Percentiles rank a stretch among this genome's conserved stretches.
phyloP scores from a whole-genome alignment of 352 stramenopile species.

The Phytophthora ohioensis region DNA sequence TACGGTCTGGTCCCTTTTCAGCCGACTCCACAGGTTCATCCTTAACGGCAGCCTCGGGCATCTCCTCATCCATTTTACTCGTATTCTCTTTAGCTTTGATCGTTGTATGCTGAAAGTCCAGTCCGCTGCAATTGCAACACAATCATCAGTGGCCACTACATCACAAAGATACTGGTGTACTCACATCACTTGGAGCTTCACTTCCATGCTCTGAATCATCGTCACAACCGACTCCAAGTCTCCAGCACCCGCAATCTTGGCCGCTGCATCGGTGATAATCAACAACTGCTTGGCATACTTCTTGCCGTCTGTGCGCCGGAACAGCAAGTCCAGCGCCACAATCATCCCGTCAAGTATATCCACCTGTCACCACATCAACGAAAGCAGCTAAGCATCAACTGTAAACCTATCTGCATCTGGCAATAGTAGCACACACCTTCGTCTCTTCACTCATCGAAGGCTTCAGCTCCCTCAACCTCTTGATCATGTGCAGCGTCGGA shows the following conservation, averaged over 20 bases:
- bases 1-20: slow-evolving; percentile 11
- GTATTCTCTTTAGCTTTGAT: slow-evolving; percentile 37
- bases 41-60: slow-evolving; percentile 22
- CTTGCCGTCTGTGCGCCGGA: slow-evolving; percentile 75
- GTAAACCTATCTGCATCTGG: neutral
- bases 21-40: slow-evolving; percentile 33
- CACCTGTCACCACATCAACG: slow-evolving; percentile 35
- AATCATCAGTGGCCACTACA: slow-evolving; percentile 7
- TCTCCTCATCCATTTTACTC: slow-evolving; percentile 34
- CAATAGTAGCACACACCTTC: slow-evolving; percentile 35
- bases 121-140: slow-evolving; percentile 36
- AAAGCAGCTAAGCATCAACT: neutral
- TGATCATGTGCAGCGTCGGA: slow-evolving; percentile 69
- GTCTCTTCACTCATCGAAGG: slow-evolving; percentile 30
- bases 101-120: slow-evolving; percentile 73
- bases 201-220: slow-evolving; percentile 85
- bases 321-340: slow-evolving; percentile 82
- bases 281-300: slow-evolving; percentile 83
- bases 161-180: slow-evolving; percentile 7
- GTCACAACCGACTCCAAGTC: slow-evolving; percentile 76
- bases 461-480: slow-evolving; percentile 54
- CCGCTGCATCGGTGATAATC: slow-evolving; percentile 79
- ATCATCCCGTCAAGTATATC: slow-evolving; percentile 86
- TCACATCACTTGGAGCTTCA: slow-evolving; percentile 85
- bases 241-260: slow-evolving; percentile 62